Evolutionary conservation across 2,329 filamentous ascomycete species (phyloP), one percentile per base, ranked within the genome.

Genomic region (Cladosporium phlei): DNA sequence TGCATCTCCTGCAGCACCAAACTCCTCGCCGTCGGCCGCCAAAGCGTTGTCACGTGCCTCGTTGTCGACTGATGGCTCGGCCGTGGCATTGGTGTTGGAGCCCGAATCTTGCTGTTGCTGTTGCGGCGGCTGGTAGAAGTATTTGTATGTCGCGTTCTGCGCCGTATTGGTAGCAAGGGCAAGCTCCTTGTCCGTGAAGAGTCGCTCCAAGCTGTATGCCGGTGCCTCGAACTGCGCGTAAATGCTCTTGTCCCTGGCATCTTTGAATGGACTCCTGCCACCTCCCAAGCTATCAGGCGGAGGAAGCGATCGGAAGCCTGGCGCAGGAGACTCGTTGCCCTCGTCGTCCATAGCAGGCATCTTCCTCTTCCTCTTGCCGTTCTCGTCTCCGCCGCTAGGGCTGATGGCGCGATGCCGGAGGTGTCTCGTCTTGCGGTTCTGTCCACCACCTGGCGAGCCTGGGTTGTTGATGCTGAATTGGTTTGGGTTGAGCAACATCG

Each of bases 181-280:
- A 44, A 84, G 72, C 62, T 84, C 80, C 66, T 83, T 83, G 51
- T 84, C 80, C 3, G 79, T 83, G 59, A 84, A 84, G 12, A 84
- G 69, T n/a, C 75, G 73, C 47, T 82, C 74, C 47, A 84, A 73
- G 6, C 77, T 80, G 64, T 81, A 82, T 4, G 74, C 69, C 2
- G 78, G 70, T 6, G 78, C 75, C 52, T 77, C 74, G 55, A 78
- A 77, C 53, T 83, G 78, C 35, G 74, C 69, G 38, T 76, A 72
- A 38, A 75, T 61, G 22, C 68, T 69, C 54, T 72, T 72, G 9
- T 72, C 68, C 59, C 76, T 77, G 43, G 72, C 71, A 53, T 79
- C 77, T 45, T 70, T 70, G 65, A 71, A 74, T 2, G 73, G 72
- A 45, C 70, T 73, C 47, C 66, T 63, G 5, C 66, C 65, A 66